Evolutionary conservation across 2,329 filamentous ascomycete species (phyloP).

Genomic region (Hortaea werneckii): DNA sequence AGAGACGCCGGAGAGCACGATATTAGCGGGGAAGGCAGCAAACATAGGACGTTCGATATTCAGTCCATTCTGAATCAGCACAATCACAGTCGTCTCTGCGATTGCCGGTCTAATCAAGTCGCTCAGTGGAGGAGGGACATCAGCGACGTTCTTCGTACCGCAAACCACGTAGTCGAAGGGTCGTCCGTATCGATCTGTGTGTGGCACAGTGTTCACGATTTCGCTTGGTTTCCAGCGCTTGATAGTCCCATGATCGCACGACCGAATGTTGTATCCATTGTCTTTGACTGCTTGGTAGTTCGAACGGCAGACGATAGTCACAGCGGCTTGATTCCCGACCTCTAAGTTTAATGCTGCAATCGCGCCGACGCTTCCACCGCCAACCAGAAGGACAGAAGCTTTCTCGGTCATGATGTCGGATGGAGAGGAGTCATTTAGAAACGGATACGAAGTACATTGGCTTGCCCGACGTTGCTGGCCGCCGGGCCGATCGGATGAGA

Average conservation of each 20-base stretch:
- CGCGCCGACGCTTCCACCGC: conserved; percentile 46
- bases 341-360: conserved; percentile 48
- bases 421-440: too few species aligned
- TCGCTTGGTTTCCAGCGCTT: conserved; percentile 6
- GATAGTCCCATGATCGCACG: conserved; percentile 45
- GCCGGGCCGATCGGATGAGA: too few species aligned
- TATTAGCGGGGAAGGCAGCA: conserved; percentile 40
- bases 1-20: conserved; percentile 44
- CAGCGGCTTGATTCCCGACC: conserved; percentile 38
- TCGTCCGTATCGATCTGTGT: neutral
- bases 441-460: too few species aligned
- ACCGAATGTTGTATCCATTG: conserved; percentile 45
- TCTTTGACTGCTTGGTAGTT: conserved; percentile 42
- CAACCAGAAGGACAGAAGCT: conserved; percentile 35
- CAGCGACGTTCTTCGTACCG: conserved; percentile 49
- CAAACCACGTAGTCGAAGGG: conserved; percentile 47
- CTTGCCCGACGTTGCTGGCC: too few species aligned
- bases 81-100: conserved; percentile 41
- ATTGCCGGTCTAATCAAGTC: conserved; percentile 45
- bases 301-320: conserved; percentile 47
- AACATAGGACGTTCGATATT: conserved; percentile 50
- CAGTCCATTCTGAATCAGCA: conserved; percentile 54
- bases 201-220: conserved; percentile 41
- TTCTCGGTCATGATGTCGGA: neutral
- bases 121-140: conserved; percentile 39